Base-by-base conservation (phyloP, 2,329 filamentous ascomycete species). In the Tolypocladium pustulatum region DNA sequence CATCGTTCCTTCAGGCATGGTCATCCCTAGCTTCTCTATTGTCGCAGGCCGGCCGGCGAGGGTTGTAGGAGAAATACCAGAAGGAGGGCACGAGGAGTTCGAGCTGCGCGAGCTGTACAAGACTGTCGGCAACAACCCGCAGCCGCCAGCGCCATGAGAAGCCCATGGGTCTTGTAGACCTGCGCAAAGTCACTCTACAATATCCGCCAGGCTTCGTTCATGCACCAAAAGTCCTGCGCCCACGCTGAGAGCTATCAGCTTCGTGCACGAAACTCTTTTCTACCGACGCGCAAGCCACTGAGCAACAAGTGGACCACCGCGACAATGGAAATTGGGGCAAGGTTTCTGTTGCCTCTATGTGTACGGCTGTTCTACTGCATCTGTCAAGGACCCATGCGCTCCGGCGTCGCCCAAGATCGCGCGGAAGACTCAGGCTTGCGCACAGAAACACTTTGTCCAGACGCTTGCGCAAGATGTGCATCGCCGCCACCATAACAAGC, bases 11-110 rank as follows among this genome's bases (percentile, higher is more conserved):
- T 80, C 88, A 0, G 88, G 91, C 61, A 96, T 95, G 86, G 90
- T 97, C 30, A 88, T 97, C 58, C 91, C 93, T 1, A 92, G 91
- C 69, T 96, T 94, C 71, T 92, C 87, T 58, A 84, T 97, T 58
- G 91, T 99, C n/a, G 93, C 87, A 0, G 91, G 91, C 0, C 79
- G 83, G 68, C 91, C 91, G 1, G 91, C 87, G 0, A 79, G 88
- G 58, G 87, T 96, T 54, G 81, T 96, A 4, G 91, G 89, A 1
- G 91, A 96, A 75, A 81, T 95, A 2, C 84, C 86, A 0, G 88
- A 91, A 68, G 88, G 89, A 1, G 83, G 80, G 0, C 77, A 83
- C 57, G 84, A 87, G 56, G 79, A 80, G 6, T 85, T 87, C 68
- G 84, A 87, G 75, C 73, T 86, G 64, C 75, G 84, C 53, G 84